phyloP scores from a whole-genome alignment of 2,329 filamentous ascomycete species.

The Colletotrichum gloeosporioides region DNA sequence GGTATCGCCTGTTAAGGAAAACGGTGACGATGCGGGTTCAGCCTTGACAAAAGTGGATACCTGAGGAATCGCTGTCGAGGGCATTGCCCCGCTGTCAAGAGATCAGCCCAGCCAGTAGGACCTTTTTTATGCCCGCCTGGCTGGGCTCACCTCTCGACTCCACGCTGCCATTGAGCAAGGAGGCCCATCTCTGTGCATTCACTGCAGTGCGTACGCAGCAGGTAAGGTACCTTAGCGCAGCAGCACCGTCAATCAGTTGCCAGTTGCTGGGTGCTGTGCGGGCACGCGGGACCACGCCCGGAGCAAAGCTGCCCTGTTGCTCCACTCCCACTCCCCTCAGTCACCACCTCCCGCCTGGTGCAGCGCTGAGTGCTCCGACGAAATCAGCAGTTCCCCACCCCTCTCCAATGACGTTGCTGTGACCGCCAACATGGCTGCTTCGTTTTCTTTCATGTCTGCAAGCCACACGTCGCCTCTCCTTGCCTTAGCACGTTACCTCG shows the following conservation, averaged over 20 bases:
- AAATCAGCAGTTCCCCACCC: neutral
- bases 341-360: neutral
- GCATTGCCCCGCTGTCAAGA: neutral
- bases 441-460: neutral
- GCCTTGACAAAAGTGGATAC: neutral
- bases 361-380: neutral
- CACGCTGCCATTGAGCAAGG: neutral
- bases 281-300: neutral
- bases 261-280: neutral
- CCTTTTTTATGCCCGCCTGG: neutral
- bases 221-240: neutral
- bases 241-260: neutral
- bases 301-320: neutral
- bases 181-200: neutral
- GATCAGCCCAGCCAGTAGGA: neutral
- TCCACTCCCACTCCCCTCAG: neutral
- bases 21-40: rapidly evolving
- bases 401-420: conserved; percentile 20
- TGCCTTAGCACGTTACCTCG: neutral
- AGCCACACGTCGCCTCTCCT: neutral
- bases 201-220: neutral
- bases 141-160: neutral
- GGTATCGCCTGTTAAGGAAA: neutral
- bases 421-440: conserved; percentile 9
- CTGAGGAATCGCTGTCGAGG: neutral